These are phyloP conservation scores for Platismatia glauca DNA, from an alignment of 495 filamentous ascomycete genomes.

Conservation along the genomic window DNA sequence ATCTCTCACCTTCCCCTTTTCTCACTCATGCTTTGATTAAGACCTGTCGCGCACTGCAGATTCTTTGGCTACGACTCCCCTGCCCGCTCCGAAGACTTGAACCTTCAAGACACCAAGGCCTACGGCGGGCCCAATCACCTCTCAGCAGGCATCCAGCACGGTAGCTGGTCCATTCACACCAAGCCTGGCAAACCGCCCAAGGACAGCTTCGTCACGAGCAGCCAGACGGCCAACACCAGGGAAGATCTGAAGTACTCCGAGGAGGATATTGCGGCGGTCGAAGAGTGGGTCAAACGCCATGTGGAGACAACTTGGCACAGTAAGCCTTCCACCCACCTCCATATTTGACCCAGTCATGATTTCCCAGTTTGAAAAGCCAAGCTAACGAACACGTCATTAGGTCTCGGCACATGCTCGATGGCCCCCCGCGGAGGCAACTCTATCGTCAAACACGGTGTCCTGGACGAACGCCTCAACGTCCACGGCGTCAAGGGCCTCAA, in stretches of 20 bases:
- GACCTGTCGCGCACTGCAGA: slow-evolving; percentile 32
- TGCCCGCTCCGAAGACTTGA: slow-evolving; percentile 62
- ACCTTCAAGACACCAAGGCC: slow-evolving; percentile 61
- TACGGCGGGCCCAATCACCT: slow-evolving; percentile 68
- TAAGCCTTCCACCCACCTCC: slow-evolving; percentile 30
- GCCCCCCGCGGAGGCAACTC: slow-evolving; percentile 68
- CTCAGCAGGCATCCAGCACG: slow-evolving; percentile 59
- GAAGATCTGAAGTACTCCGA: slow-evolving; percentile 57
- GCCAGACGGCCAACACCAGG: slow-evolving; percentile 45
- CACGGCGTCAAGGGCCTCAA: slow-evolving; percentile 74
- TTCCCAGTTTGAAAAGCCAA: not conserved
- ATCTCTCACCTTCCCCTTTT: not conserved
- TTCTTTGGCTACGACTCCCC: slow-evolving; percentile 59
- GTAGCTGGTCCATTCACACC: slow-evolving; percentile 38
- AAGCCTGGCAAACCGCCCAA: slow-evolving; percentile 41
- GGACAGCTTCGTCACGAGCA: slow-evolving; percentile 37
- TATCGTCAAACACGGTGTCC: slow-evolving; percentile 70
- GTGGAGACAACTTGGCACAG: slow-evolving; percentile 77
- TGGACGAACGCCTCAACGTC: slow-evolving; percentile 73
- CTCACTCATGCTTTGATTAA: not conserved
- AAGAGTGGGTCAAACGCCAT: slow-evolving; percentile 70
- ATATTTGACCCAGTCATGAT: not conserved
- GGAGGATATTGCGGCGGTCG: slow-evolving; percentile 58
- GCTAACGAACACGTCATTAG: not conserved
- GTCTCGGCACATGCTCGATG: slow-evolving; percentile 67